Evolutionary conservation across 805 yeast species (phyloP), one percentile per base, ranked within the genome.

Genomic region (Candida sanyiensis): DNA sequence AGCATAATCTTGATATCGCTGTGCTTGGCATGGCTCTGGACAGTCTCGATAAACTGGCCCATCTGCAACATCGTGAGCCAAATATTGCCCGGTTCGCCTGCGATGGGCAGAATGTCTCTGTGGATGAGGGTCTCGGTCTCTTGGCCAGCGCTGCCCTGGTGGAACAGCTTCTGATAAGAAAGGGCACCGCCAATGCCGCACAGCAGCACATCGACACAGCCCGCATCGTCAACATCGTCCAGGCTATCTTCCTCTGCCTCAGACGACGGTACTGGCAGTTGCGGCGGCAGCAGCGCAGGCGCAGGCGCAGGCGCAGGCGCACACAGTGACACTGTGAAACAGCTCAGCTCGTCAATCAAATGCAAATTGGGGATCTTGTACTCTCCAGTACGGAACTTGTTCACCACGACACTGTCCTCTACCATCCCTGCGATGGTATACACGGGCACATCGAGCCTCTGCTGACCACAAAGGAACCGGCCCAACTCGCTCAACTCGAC

Each of bases 391-490:
- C 78, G 69, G 57, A 83, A 73, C 62, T 73, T 75, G 46, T 78
- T 74, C 30, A 83, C 59, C 17, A 84, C 84, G 4, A 70, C 53
- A 2, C 85, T 76, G 55, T 83, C 94, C 55, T 83, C 94, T 40
- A 79, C 67, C 57, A 82, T 79, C 0, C 93, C 93, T 49, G 73
- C 79, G n/a, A 80, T 75, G 4, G 89, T 76, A 61, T 83, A 84
- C 1, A 84, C 85, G 0, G 94, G 93, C 3, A 70, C 73, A 28
- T 59, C 59, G 48, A 72, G 66, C 43, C 33, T 46, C 36, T 55
- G 51, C 33, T 61, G 61, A 8, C 73, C 83, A 39, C 52, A 49
- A 7, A 78, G 49, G 39, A 72, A 76, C 34, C 62, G 57, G 30
- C 72, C 63, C 32, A 79, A 58, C 47, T 80, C 83, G 17, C 80